Conservation (phyloP, 2,329 filamentous ascomycete genomes). For the Incumbomyces lentus region DNA sequence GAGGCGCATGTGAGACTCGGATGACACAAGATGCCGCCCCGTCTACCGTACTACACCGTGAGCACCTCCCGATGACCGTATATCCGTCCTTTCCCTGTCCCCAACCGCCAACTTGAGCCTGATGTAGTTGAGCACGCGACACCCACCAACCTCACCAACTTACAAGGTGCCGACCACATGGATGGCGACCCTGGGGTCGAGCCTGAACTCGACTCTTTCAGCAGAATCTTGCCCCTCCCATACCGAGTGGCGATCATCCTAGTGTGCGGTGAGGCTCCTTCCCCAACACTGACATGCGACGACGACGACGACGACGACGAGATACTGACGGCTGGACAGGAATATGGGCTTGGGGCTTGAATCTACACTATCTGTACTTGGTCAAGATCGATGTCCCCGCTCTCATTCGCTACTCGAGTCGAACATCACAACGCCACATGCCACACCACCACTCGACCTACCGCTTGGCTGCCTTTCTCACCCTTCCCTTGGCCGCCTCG, state of each 20-base stretch:
- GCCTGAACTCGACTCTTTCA: constrained; percentile 64
- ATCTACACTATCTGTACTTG: constrained; percentile 74
- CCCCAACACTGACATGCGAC: constrained; percentile 18
- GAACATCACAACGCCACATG: constrained; percentile 57
- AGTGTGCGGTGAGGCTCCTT: constrained; percentile 55
- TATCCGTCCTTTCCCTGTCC: background rate
- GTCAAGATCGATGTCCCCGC: constrained; percentile 77
- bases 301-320: constrained; percentile 1
- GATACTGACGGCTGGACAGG: constrained; percentile 40
- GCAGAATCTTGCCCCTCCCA: constrained; percentile 74
- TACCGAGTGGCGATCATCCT: constrained; percentile 80
- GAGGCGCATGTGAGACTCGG: background rate
- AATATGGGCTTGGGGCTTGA: constrained; percentile 89
- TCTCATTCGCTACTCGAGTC: constrained; percentile 75
- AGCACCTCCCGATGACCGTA: background rate
- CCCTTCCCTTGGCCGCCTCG: constrained; percentile 58
- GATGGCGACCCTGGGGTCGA: constrained; percentile 22
- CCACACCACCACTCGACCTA: constrained; percentile 77
- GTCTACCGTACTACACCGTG: constrained; percentile 4
- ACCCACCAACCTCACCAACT: background rate
- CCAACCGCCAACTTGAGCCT: background rate
- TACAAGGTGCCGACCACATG: constrained; percentile 9
- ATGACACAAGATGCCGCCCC: constrained; percentile 9
- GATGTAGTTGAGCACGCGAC: constrained; percentile 5
- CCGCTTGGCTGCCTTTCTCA: constrained; percentile 69